Evolutionary conservation across 805 yeast species (phyloP).

Genomic region (Ogataea zsoltii): DNA sequence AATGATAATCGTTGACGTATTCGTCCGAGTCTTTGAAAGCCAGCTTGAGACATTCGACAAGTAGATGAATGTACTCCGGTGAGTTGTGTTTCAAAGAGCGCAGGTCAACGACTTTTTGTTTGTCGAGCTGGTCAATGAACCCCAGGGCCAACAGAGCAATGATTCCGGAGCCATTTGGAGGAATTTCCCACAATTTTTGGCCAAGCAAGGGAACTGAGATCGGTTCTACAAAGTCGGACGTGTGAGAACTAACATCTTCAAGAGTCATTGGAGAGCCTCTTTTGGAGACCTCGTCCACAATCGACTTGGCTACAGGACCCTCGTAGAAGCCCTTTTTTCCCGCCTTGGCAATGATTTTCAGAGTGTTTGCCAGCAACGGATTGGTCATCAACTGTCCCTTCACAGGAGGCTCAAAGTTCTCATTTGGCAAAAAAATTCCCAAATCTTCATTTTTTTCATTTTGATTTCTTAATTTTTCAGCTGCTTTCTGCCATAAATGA

Average conservation of each 20-base stretch:
- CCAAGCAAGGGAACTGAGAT: conserved; percentile 54
- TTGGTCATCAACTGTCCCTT: conserved; percentile 62
- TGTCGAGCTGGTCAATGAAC: conserved; percentile 55
- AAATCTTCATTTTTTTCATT: conserved; percentile 32
- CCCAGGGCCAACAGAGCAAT: conserved; percentile 75
- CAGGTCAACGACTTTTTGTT: conserved; percentile 43
- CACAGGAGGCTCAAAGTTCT: conserved; percentile 44
- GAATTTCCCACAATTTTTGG: conserved; percentile 71
- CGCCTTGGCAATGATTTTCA: conserved; percentile 48
- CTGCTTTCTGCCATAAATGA: conserved; percentile 45
- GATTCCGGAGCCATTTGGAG: conserved; percentile 83
- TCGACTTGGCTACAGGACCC: conserved; percentile 69
- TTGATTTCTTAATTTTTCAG: conserved; percentile 38
- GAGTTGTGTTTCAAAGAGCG: conserved; percentile 59
- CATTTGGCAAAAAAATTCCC: conserved; percentile 39
- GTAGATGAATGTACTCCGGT: conserved; percentile 62
- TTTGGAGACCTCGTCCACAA: conserved; percentile 50
- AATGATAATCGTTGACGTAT: conserved; percentile 63
- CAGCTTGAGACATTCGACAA: conserved; percentile 71
- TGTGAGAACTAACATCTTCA: conserved; percentile 59
- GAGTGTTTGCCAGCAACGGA: conserved; percentile 50
- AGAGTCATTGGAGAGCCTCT: conserved; percentile 57
- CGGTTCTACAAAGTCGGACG: conserved; percentile 66
- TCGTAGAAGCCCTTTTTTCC: conserved; percentile 71
- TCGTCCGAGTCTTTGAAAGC: conserved; percentile 77